A percentile compares a stretch with the other conserved stretches of the same genome.
These are phyloP conservation scores for Fusarium robinianum DNA, from an alignment of 2,329 filamentous ascomycete genomes.

Conservation along the genomic window DNA sequence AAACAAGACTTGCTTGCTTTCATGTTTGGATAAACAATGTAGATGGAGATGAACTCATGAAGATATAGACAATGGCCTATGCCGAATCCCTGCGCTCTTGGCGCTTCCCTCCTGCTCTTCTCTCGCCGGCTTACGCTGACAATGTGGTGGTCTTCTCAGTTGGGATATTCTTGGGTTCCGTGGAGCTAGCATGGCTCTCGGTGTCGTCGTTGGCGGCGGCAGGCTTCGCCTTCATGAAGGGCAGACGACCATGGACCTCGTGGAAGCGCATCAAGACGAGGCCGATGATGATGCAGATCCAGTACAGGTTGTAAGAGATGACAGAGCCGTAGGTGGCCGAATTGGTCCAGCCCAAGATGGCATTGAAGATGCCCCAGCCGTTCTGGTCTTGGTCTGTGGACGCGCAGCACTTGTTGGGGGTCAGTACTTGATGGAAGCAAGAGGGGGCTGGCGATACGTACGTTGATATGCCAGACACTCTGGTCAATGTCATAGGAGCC, in stretches of 20 bases:
- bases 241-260: constrained; percentile 60
- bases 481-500: constrained; percentile 79
- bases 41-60: constrained; percentile 27
- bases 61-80: constrained; percentile 20
- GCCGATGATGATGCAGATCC: constrained; percentile 73
- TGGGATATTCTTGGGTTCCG: constrained; percentile 30
- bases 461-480: constrained; percentile 83
- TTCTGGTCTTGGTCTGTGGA: constrained; percentile 71
- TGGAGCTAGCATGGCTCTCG: constrained; percentile 34
- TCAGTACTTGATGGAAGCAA: background rate
- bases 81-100: constrained; percentile 1
- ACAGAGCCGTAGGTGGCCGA: constrained; percentile 87
- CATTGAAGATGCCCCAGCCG: constrained; percentile 88
- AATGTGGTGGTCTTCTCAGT: constrained; percentile 37
- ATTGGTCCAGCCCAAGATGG: constrained; percentile 85
- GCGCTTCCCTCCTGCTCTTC: background rate
- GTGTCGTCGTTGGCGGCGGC: constrained; percentile 26
- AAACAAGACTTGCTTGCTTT: constrained; percentile 19
- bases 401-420: constrained; percentile 68
- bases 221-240: constrained; percentile 47
- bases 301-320: constrained; percentile 87
- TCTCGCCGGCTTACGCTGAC: constrained; percentile 2
- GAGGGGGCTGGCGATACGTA: constrained; percentile 51
- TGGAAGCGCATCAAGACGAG: constrained; percentile 69
- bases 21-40: constrained; percentile 20